Conservation (phyloP, 768 basidiomycete species). For the Hortiboletus campestris region DNA sequence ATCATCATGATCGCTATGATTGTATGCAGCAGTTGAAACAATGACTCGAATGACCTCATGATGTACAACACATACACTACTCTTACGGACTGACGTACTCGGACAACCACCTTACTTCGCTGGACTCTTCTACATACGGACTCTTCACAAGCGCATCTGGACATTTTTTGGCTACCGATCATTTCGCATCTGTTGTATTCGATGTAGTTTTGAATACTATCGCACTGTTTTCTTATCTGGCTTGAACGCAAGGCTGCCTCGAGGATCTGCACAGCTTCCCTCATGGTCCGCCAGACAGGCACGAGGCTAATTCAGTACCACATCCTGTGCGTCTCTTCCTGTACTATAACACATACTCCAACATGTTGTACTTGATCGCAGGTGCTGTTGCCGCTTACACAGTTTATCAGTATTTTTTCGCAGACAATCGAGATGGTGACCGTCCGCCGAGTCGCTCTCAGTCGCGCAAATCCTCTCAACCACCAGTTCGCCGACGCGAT, state of each 20-base stretch:
- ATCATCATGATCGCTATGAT: constrained; percentile 17
- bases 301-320: not conserved
- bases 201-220: constrained; percentile 1
- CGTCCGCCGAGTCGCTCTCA: not conserved
- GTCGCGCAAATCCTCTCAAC: not conserved
- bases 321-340: not conserved
- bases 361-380: constrained; percentile 15
- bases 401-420: constrained; percentile 12
- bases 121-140: constrained; percentile 1
- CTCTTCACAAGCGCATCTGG: not conserved
- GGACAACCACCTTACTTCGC: constrained; percentile 5
- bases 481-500: constrained; percentile 4
- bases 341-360: not conserved
- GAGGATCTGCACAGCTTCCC: not conserved
- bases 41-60: constrained; percentile 12
- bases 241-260: not conserved
- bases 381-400: constrained; percentile 11
- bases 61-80: constrained; percentile 7
- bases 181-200: constrained; percentile 9
- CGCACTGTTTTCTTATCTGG: not conserved
- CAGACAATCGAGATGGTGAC: constrained; percentile 4
- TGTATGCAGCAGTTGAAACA: not conserved
- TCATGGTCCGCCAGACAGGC: not conserved
- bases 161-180: constrained; percentile 2
- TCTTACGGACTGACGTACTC: constrained; percentile 12